phyloP scores from a whole-genome alignment of 163 green algal species.

The Prototheca wickerhamii region DNA sequence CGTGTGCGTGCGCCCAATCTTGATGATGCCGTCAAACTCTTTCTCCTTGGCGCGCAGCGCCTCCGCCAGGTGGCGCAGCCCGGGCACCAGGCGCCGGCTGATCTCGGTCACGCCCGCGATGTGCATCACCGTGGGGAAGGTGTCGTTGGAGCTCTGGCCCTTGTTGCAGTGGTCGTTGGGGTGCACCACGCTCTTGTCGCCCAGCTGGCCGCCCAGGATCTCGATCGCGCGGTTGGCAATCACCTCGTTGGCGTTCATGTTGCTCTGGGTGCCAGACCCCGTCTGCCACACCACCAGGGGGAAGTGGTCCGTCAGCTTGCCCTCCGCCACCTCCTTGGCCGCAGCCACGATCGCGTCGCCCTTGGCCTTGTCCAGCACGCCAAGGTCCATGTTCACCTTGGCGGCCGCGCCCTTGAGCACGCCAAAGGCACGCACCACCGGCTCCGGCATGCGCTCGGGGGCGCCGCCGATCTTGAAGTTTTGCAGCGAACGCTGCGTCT shows the following conservation, averaged over 20 bases:
- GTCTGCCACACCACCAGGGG: conserved; percentile 90
- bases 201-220: conserved; percentile 60
- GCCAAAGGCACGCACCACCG: conserved; percentile 77
- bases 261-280: conserved; percentile 85
- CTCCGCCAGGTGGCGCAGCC: conserved; percentile 54
- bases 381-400: conserved; percentile 76
- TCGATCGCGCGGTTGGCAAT: conserved; percentile 79
- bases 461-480: conserved; percentile 78
- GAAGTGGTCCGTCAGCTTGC: conserved; percentile 85
- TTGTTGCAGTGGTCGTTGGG: conserved; percentile 86
- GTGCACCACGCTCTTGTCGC: conserved; percentile 64
- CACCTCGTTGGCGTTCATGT: conserved; percentile 98
- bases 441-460: conserved; percentile 83
- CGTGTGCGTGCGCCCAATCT: conserved; percentile 91
- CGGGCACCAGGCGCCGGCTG: conserved; percentile 54
- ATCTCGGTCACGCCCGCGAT: conserved; percentile 74
- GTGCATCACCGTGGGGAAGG: conserved; percentile 94
- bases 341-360: conserved; percentile 68
- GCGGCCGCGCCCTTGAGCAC: conserved; percentile 74
- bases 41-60: conserved; percentile 59
- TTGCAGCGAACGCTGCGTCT: conserved; percentile 85
- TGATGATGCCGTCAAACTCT: conserved; percentile 85
- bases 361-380: conserved; percentile 59
- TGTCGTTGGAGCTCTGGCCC: conserved; percentile 92
- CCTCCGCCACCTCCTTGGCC: conserved; percentile 75